A percentile compares a stretch with the other conserved stretches of the same genome.
Evolutionary conservation across 306 rosid species (phyloP).

Genomic region (Quercus suber): DNA sequence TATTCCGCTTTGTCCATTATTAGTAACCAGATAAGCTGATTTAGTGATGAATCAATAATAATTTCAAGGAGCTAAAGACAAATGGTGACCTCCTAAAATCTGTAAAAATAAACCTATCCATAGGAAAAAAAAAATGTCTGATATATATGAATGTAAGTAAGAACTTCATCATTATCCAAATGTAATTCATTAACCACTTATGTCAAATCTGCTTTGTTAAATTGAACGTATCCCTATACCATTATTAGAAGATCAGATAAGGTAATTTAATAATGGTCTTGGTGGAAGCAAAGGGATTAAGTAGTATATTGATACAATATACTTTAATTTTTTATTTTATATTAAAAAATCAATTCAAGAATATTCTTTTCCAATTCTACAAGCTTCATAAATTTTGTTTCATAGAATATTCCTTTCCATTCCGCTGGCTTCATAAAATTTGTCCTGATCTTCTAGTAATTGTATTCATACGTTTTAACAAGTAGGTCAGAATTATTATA

Average conservation of each 20-base stretch:
- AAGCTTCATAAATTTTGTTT: too few species aligned
- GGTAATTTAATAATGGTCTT: slow-evolving; percentile 3
- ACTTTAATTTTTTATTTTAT: background rate
- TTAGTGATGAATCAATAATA: background rate
- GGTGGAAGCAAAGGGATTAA: background rate
- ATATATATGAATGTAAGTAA: background rate
- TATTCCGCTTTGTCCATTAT: slow-evolving; percentile 7
- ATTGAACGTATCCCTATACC: background rate
- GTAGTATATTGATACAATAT: background rate
- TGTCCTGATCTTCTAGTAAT: background rate
- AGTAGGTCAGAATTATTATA: background rate
- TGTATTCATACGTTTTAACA: background rate
- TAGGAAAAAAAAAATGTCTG: background rate
- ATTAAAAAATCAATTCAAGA: background rate
- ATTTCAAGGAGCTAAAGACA: background rate
- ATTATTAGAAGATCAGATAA: slow-evolving; percentile 20
- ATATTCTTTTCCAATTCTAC: background rate
- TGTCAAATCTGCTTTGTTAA: background rate
- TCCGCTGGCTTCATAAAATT: background rate
- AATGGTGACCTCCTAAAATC: background rate
- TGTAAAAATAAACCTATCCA: background rate
- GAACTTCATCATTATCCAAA: background rate
- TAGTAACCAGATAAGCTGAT: background rate
- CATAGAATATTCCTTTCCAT: background rate
- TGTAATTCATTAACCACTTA: slow-evolving; percentile 2